Base-by-base conservation (phyloP, 345 rosid genomes). In the Pistacia integerrima region DNA sequence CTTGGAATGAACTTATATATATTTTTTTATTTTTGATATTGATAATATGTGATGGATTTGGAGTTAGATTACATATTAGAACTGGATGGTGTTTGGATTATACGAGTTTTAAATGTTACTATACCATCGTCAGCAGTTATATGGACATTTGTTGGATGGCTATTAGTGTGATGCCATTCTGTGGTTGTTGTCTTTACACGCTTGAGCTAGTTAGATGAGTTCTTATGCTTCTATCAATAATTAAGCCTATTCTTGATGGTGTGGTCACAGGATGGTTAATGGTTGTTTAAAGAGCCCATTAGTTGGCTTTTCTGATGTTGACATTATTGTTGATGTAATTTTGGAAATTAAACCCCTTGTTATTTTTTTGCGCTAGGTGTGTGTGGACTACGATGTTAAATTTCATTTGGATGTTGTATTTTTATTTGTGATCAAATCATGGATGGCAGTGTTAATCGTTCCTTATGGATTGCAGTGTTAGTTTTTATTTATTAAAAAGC, bases 11-110 rank as follows among this genome's bases (percentile, higher is more conserved):
- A 36, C 33, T 30, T 38, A 12, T 69, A 9, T 68, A 72, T 65
- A 54, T 13, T 48, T 61, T 75, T 49, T 58, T 33, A 8, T 67
- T 57, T 79, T 58, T n/a, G 3, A 20, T 74, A 65, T 49, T 74
- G 76, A 51, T 60, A 61, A 61, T 20, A 58, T 64, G 83, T 77
- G 84, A 82, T 87, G 86, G 74, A 73, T 73, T 28, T 72, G 74
- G 69, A 82, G 82, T 72, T 85, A 63, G 79, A 83, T 83, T 69
- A 78, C 74, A 71, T 71, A 75, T 78, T 54, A 22, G 67, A 80
- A 77, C 48, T 77, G 74, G 69, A 69, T 86, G 78, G 41, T 72
- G 51, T 55, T 76, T 79, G 77, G 73, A 75, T 82, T n/a, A 56
- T 25, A 54, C 30, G 80, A 60, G 59, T 35, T 71, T 25, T 22